A percentile compares a stretch with the other conserved stretches of the same genome.
Evolutionary conservation across 441 rosid genomes (phyloP).

Genomic region (Pelargonium fulgidum): DNA sequence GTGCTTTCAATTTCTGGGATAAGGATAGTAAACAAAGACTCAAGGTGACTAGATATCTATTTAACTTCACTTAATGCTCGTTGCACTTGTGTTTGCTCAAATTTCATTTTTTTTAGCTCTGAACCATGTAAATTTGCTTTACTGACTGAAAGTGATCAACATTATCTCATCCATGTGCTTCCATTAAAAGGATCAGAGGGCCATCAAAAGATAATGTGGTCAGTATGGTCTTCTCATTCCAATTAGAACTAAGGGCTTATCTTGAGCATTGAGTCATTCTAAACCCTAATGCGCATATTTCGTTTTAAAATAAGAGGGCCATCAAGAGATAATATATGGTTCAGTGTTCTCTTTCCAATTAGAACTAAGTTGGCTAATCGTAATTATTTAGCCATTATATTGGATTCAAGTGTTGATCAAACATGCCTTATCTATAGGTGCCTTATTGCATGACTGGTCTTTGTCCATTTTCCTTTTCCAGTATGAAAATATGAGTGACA

Average conservation of each 20-base stretch:
- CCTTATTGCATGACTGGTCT: constrained; percentile 2
- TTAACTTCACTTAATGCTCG: not conserved
- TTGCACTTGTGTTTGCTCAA: not conserved
- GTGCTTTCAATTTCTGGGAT: constrained; percentile 95
- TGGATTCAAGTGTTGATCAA: not conserved
- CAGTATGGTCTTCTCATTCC: too few species aligned
- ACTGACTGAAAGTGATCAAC: not conserved
- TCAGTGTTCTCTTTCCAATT: not conserved
- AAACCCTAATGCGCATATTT: too few species aligned
- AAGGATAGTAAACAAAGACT: constrained; percentile 96
- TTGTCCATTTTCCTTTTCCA: not conserved
- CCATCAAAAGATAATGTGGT: not conserved
- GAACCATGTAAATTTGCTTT: not conserved
- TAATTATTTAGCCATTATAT: not conserved
- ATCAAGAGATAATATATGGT: too few species aligned
- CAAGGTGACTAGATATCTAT: constrained; percentile 43
- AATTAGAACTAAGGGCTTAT: too few species aligned
- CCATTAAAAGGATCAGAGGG: not conserved
- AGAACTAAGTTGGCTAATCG: not conserved
- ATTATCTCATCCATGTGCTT: too few species aligned
- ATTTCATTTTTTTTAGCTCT: not conserved
- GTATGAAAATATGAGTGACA: not conserved
- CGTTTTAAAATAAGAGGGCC: too few species aligned
- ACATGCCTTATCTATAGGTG: not conserved
- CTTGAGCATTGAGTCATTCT: too few species aligned